Evolutionary conservation across 192 early-diverging fungal genomes (phyloP).

Genomic region (Fimicolochytrium jonesii): DNA sequence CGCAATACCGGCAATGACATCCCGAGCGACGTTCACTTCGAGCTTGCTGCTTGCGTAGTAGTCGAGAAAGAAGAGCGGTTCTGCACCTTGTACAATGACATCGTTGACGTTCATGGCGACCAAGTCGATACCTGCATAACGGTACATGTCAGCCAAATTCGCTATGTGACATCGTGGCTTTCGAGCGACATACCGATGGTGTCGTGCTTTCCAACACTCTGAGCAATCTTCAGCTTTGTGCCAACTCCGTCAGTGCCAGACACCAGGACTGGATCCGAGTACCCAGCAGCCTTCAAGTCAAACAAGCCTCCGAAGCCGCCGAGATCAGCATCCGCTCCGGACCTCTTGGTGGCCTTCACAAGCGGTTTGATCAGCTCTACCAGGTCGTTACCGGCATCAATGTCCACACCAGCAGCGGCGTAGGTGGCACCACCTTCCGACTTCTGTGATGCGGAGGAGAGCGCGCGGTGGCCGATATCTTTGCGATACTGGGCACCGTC

Average conservation of each 20-base stretch:
- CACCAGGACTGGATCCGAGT: constrained; percentile 87
- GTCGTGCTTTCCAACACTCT: constrained; percentile 77
- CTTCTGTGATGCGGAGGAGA: constrained; percentile 38
- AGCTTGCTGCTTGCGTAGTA: constrained; percentile 96
- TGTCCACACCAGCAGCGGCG: constrained; percentile 92
- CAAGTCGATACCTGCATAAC: constrained; percentile 79
- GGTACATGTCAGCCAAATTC: background rate
- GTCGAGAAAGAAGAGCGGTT: constrained; percentile 98
- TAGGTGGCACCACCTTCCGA: constrained; percentile 70
- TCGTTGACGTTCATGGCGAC: constrained; percentile 99
- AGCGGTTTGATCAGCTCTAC: constrained; percentile 95
- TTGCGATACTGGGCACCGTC: constrained; percentile 82
- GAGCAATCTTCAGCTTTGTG: constrained; percentile 97
- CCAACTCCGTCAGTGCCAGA: constrained; percentile 99
- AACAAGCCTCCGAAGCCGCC: constrained; percentile 98
- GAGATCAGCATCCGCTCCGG: constrained; percentile 94
- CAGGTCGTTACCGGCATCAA: constrained; percentile 92
- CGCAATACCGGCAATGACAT: constrained; percentile 91
- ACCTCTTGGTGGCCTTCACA: constrained; percentile 86
- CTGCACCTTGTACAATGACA: constrained; percentile 96
- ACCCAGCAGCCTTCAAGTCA: constrained; percentile 92
- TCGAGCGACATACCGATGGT: constrained; percentile 63
- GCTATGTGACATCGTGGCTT: background rate
- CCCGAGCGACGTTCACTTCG: constrained; percentile 83
- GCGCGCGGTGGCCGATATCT: constrained; percentile 85